Evolutionary conservation across 352 stramenopile species (phyloP).

Genomic region (Phytopythium helicoides): DNA sequence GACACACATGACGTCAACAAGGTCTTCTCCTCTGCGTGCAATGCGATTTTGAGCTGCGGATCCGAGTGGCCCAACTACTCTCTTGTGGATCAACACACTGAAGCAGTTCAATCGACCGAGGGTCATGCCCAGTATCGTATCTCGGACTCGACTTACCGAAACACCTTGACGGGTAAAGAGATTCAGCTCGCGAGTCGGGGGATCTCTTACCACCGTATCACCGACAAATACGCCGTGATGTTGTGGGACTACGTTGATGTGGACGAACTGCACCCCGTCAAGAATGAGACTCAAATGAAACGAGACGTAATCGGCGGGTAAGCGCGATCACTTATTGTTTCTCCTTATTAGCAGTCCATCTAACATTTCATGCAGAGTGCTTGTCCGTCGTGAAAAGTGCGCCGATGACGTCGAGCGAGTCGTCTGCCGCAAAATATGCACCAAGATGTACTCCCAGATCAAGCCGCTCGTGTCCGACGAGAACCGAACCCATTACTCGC

Average conservation of each 20-base stretch:
- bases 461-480: too few species aligned
- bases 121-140: slow-evolving; percentile 30
- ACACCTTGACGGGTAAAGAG: slow-evolving; percentile 20
- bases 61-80: slow-evolving; percentile 26
- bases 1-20: slow-evolving; percentile 35
- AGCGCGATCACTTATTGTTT: slow-evolving; percentile 13
- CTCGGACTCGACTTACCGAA: slow-evolving; percentile 25
- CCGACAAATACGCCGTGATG: slow-evolving; percentile 14
- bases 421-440: slow-evolving; percentile 28
- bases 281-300: slow-evolving; percentile 20
- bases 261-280: slow-evolving; percentile 25
- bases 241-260: slow-evolving; percentile 34
- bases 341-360: slow-evolving; percentile 18
- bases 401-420: slow-evolving; percentile 29
- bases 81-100: slow-evolving; percentile 22
- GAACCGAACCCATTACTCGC: too few species aligned
- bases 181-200: neutral
- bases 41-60: slow-evolving; percentile 21
- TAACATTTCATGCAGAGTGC: slow-evolving; percentile 21
- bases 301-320: slow-evolving; percentile 31
- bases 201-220: slow-evolving; percentile 30
- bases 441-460: slow-evolving; percentile 23
- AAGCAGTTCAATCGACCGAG: slow-evolving; percentile 21
- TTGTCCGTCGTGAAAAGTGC: slow-evolving; percentile 29
- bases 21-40: slow-evolving; percentile 30